Base-by-base conservation (phyloP, 1,284 basidiomycete species). In the Heterobasidion parviporum region DNA sequence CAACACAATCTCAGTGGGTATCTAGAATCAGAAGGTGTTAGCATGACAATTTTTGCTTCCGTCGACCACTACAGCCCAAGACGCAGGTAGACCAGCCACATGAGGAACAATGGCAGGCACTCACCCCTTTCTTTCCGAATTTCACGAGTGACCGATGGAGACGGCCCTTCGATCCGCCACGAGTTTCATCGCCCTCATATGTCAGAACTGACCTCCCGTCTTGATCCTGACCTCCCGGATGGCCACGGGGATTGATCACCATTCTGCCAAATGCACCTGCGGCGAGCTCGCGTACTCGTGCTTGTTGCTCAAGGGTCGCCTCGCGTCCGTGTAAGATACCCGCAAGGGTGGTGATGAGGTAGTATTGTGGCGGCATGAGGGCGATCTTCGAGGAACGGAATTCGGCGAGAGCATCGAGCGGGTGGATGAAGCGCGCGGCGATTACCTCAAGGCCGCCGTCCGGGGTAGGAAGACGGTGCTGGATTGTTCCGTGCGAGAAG, bases 281-380 rank as follows among this genome's bases (percentile, higher is more conserved):
- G 2, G 84, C 79, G n/a, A 89, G 68, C 32, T 62, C 59, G 52
- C 70, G 65, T 7, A 86, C 71, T 54, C 67, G 70, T 38, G 68
- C 70, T 41, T 76, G 71, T 62, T 85, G 79, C 14, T 70, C 70
- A 0, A 61, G 38, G 6, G 77, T 79, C 43, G 56, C 12, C 50
- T 51, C 49, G 18, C 47, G 33, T 50, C 75, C 74, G 6, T 64
- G 55, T 18, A 86, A 68, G 43, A 85, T 70, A 32, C 70, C 72
- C 3, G 77, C 71, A 38, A 89, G 73, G 3, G 83, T 86, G 8
- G 72, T 68, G 33, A 87, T 67, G 53, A 89, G 74, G 65, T 89
- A 89, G 63, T 75, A 84, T 63, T 89, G 86, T 6, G 86, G 86
- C 18, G 85, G 85, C 81, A 87, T 82, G 53, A 87, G 72, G 2